These are phyloP conservation scores for Yamadazyma siamensis DNA, from an alignment of 1,139 yeast species.

Conservation along the genomic window DNA sequence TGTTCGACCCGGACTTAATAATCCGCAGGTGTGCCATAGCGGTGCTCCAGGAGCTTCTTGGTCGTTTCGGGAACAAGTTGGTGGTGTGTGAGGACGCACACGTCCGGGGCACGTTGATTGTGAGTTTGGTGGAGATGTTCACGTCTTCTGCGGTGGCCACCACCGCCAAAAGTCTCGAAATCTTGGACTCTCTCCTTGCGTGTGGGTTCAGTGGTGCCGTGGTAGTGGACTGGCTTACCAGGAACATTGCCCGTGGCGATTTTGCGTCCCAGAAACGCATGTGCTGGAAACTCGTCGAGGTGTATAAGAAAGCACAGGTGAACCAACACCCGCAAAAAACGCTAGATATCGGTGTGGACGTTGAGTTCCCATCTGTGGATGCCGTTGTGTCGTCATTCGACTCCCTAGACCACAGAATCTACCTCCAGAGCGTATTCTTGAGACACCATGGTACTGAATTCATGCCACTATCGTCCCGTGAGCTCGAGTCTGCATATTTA, in stretches of 20 bases:
- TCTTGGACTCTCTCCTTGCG: conserved; percentile 21
- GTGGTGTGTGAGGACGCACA: conserved; percentile 14
- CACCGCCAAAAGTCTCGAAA: conserved; percentile 21
- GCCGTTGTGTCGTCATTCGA: conserved; percentile 1
- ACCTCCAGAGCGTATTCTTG: conserved; percentile 14
- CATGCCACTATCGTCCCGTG: too few species aligned
- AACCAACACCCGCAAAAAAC: too few species aligned
- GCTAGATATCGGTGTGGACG: conserved; percentile 7
- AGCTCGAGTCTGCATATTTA: too few species aligned
- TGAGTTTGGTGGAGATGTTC: conserved; percentile 57
- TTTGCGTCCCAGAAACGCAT: conserved; percentile 34
- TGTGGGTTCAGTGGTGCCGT: conserved; percentile 24
- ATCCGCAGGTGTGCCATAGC: conserved; percentile 83
- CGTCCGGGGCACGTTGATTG: conserved; percentile 31
- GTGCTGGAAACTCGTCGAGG: conserved; percentile 7
- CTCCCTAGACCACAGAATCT: not conserved
- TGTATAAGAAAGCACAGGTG: conserved; percentile 2
- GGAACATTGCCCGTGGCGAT: conserved; percentile 17
- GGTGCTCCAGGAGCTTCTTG: conserved; percentile 80
- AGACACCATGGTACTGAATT: not conserved
- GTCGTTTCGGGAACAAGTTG: conserved; percentile 54
- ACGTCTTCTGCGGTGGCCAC: conserved; percentile 15
- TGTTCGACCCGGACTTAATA: conserved; percentile 71
- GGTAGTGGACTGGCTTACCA: conserved; percentile 27
- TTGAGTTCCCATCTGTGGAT: conserved; percentile 3